Base-by-base conservation (phyloP, 768 basidiomycete genomes). In the Lactarius tabidus region DNA sequence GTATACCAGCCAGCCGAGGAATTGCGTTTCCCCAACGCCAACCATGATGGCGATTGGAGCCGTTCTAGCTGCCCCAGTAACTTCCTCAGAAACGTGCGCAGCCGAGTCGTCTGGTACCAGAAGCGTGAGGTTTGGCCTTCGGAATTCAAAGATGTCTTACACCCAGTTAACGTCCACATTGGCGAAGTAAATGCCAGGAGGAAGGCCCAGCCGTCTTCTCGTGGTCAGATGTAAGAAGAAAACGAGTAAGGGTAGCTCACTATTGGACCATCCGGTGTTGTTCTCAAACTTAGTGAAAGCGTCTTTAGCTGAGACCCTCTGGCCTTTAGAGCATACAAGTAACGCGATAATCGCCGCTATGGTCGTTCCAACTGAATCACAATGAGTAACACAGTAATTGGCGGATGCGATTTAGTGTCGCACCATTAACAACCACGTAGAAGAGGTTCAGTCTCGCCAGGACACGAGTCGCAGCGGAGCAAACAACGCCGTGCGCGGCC, bases 141-240 rank as follows among this genome's bases (percentile, higher is more conserved):
- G 5, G 3, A 66, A 53, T 18, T 10, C 6, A 20, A 38, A 26
- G 51, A 45, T 6, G 29, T 74, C 86, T 69, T 61, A 89, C 88
- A 90, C 66, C 88, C 89, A 2, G 89, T 90, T 62, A 90, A 74
- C 3, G 87, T 89, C 88, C 88, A 90, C 89, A 90, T 90, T 0
- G 88, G 86, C 1, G 89, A 79, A 0, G 87, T 88, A 71, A 90
- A 89, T 0, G 89, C 80, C 53, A 90, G 72, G 67, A 89, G 77
- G 73, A 90, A 90, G 1, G 88, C 86, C 88, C 88, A 89, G 17
- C 84, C 86, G 74, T 80, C 88, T 89, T 69, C n/a, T 43, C 35
- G 31, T 26, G 17, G 58, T 54, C 38, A 35, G 36, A 56, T 31
- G 15, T 61, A 26, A 59, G 43, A 26, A 23, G 26, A 39, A 26